A percentile compares a stretch with the other conserved stretches of the same genome.
Evolutionary conservation across 2,329 filamentous ascomycete species (phyloP).

Genomic region (Fusarium floridanum): DNA sequence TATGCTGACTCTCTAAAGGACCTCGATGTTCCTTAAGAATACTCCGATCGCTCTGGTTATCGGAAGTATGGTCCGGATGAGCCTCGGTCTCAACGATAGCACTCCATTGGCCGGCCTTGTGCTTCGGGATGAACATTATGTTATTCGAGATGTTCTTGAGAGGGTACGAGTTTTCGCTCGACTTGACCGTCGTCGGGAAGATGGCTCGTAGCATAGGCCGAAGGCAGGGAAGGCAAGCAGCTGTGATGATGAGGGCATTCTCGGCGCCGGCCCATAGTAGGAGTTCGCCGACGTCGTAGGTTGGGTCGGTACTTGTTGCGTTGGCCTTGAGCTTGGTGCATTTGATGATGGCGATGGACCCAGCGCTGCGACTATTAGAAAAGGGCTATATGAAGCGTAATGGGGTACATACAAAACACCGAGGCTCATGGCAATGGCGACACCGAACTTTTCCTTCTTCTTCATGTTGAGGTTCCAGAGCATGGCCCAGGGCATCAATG

Average conservation of each 20-base stretch:
- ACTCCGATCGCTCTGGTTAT: constrained; percentile 34
- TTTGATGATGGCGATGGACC: constrained; percentile 32
- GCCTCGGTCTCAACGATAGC: constrained; percentile 28
- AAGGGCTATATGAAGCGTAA: too few species aligned
- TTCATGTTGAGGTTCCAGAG: constrained; percentile 39
- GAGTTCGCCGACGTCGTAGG: constrained; percentile 32
- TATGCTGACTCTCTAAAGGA: neutral
- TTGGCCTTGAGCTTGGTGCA: constrained; percentile 36
- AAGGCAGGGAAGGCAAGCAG: constrained; percentile 27
- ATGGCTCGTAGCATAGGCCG: constrained; percentile 25
- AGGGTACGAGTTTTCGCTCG: constrained; percentile 29
- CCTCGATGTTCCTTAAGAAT: constrained; percentile 24
- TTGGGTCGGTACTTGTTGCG: constrained; percentile 29
- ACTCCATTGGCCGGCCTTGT: constrained; percentile 36
- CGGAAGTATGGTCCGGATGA: constrained; percentile 10
- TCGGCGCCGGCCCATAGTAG: constrained; percentile 30
- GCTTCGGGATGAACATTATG: constrained; percentile 36
- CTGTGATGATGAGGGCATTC: constrained; percentile 34
- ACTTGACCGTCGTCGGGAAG: constrained; percentile 26
- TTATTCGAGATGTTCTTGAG: constrained; percentile 31
- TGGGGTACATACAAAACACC: constrained; percentile 25
- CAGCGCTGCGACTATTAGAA: constrained; percentile 4
- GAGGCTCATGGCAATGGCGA: constrained; percentile 32
- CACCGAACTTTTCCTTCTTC: constrained; percentile 36
- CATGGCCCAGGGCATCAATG: constrained; percentile 32